A percentile compares a stretch with the other conserved stretches of the same genome.
Conservation (phyloP, 352 stramenopile genomes). For the Globisporangium alternatum region DNA sequence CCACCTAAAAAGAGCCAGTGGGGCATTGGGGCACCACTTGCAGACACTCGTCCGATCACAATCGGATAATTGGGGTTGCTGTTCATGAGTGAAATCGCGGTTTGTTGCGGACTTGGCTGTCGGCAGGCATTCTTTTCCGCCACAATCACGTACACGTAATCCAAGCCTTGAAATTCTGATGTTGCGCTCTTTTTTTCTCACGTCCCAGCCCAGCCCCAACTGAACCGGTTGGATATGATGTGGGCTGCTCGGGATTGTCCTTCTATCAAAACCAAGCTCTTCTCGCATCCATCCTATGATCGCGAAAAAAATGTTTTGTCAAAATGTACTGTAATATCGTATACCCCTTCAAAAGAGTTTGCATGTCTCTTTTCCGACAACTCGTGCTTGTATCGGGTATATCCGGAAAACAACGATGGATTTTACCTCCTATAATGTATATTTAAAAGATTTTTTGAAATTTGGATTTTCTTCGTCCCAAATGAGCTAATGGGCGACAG, state of each 20-base stretch:
- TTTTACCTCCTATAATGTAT: slow-evolving; percentile 12
- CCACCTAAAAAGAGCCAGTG: slow-evolving; percentile 13
- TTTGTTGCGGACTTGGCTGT: not conserved
- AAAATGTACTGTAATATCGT: not conserved
- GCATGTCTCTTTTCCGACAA: not conserved
- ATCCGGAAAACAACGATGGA: slow-evolving; percentile 7
- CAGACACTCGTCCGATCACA: not conserved
- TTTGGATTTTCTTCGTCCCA: not conserved
- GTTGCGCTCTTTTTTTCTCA: slow-evolving; percentile 11
- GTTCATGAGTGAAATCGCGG: not conserved
- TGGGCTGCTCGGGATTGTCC: slow-evolving; percentile 8
- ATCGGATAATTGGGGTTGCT: not conserved
- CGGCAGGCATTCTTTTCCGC: not conserved
- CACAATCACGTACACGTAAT: not conserved
- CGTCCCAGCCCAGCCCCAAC: not conserved
- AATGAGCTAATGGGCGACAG: slow-evolving; percentile 14
- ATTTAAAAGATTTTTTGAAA: slow-evolving; percentile 8
- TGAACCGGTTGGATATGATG: not conserved
- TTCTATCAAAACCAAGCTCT: slow-evolving; percentile 5
- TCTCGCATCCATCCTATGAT: not conserved
- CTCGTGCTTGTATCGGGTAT: not conserved
- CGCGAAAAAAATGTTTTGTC: slow-evolving; percentile 14
- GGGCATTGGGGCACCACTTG: not conserved
- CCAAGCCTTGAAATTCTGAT: not conserved
- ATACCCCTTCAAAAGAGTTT: not conserved